phyloP scores from a whole-genome alignment of 768 basidiomycete genomes.

The Leccinum pellstonianum region DNA sequence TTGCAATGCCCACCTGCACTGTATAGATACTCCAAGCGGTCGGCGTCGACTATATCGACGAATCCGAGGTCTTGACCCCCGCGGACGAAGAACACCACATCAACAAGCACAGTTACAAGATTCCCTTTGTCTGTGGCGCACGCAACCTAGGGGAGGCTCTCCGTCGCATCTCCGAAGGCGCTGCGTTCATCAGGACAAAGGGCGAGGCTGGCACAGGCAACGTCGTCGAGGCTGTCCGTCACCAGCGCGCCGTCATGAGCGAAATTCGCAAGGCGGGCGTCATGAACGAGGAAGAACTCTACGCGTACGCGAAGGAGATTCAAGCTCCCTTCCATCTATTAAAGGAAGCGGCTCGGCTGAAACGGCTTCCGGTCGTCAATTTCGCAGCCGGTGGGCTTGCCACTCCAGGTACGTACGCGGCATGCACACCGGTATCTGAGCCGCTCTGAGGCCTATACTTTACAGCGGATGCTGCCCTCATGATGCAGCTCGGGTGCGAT shows the following conservation, averaged over 20 bases:
- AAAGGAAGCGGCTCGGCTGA: conserved; percentile 92
- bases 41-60: conserved; percentile 96
- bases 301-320: conserved; percentile 88
- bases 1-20: neutral
- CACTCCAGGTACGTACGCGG: conserved; percentile 67
- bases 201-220: conserved; percentile 90
- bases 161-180: conserved; percentile 94
- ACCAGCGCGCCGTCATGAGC: conserved; percentile 77
- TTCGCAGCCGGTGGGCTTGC: conserved; percentile 96
- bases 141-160: conserved; percentile 95
- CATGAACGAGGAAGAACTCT: conserved; percentile 95
- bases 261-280: conserved; percentile 84
- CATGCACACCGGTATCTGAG: neutral
- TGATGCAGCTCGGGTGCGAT: conserved; percentile 99
- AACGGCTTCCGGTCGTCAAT: conserved; percentile 92
- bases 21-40: conserved; percentile 85
- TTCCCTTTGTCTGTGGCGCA: conserved; percentile 95
- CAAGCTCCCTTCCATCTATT: conserved; percentile 93
- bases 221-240: conserved; percentile 91
- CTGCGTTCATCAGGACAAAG: conserved; percentile 98
- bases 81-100: conserved; percentile 97
- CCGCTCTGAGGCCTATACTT: neutral
- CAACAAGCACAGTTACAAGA: conserved; percentile 93
- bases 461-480: conserved; percentile 89
- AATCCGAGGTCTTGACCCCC: conserved; percentile 91